Percentiles rank a stretch among this genome's conserved stretches.
Conservation (phyloP, 768 basidiomycete species). For the Coprinopsis marcescibilis region DNA sequence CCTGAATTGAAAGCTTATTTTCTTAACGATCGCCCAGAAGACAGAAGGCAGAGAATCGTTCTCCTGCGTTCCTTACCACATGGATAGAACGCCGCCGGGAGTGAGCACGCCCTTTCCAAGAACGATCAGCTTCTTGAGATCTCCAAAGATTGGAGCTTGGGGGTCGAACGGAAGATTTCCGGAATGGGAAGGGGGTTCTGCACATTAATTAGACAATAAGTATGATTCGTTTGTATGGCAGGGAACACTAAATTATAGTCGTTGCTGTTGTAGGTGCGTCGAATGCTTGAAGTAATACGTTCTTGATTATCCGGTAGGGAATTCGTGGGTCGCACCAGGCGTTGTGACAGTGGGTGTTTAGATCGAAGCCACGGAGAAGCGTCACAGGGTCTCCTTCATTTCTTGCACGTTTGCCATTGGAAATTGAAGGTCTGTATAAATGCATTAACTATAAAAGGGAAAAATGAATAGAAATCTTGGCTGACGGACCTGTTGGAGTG, state of each 20-base stretch:
- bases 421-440: constrained; percentile 18
- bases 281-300: too few relatives aligned
- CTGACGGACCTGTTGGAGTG: constrained; percentile 4
- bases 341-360: constrained; percentile 4
- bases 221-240: too few relatives aligned
- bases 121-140: neutral
- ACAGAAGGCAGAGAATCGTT: neutral
- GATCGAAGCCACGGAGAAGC: constrained; percentile 10
- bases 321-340: too few relatives aligned
- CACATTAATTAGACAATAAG: too few relatives aligned
- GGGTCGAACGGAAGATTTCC: neutral
- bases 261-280: too few relatives aligned
- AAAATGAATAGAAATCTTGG: neutral
- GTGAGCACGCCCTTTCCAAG: neutral
- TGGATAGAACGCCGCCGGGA: neutral
- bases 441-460: neutral
- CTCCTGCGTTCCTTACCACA: too few relatives aligned
- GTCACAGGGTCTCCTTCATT: constrained; percentile 1
- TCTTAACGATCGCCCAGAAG: too few relatives aligned
- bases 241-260: too few relatives aligned
- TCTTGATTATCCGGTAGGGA: too few relatives aligned
- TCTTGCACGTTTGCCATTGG: constrained; percentile 19
- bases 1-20: too few relatives aligned
- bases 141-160: neutral
- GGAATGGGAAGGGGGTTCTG: too few relatives aligned